Conservation (phyloP, 1,284 basidiomycete genomes). For the Leccinum brunneo-olivaceum region DNA sequence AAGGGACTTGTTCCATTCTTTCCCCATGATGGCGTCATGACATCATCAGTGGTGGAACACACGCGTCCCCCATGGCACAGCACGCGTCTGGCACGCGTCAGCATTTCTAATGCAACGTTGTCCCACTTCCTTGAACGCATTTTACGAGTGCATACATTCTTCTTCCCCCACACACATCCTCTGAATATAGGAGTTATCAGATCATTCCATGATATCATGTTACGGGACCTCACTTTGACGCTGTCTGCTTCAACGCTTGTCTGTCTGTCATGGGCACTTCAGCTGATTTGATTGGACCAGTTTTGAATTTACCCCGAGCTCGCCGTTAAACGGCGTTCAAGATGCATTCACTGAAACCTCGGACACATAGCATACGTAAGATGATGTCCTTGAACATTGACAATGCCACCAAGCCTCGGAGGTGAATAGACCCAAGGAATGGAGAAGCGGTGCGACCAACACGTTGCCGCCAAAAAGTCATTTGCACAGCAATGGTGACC, state of each 20-base stretch:
- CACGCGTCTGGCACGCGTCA: constrained; percentile 24
- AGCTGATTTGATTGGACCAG: constrained; percentile 4
- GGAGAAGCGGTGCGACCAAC: constrained; percentile 23
- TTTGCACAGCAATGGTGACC: constrained; percentile 9
- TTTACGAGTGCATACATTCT: constrained; percentile 1
- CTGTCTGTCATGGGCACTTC: constrained; percentile 3
- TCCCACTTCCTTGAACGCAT: neutral
- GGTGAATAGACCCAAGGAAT: constrained; percentile 9
- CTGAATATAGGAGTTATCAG: constrained; percentile 3
- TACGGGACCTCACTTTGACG: neutral
- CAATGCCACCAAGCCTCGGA: constrained; percentile 2
- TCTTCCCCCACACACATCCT: constrained; percentile 3
- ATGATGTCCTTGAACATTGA: neutral
- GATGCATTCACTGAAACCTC: constrained; percentile 7
- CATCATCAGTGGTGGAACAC: constrained; percentile 15
- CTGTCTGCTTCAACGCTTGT: constrained; percentile 11
- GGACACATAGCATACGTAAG: constrained; percentile 9
- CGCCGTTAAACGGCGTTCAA: neutral
- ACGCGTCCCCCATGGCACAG: constrained; percentile 25
- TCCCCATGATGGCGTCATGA: constrained; percentile 16
- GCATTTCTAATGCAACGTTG: constrained; percentile 8
- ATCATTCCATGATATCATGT: constrained; percentile 10
- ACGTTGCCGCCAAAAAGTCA: constrained; percentile 17
- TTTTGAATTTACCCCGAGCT: neutral
- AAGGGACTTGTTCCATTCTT: constrained; percentile 4